Conservation (phyloP, 2,329 filamentous ascomycete genomes). For the Penicillium psychrosexuale region DNA sequence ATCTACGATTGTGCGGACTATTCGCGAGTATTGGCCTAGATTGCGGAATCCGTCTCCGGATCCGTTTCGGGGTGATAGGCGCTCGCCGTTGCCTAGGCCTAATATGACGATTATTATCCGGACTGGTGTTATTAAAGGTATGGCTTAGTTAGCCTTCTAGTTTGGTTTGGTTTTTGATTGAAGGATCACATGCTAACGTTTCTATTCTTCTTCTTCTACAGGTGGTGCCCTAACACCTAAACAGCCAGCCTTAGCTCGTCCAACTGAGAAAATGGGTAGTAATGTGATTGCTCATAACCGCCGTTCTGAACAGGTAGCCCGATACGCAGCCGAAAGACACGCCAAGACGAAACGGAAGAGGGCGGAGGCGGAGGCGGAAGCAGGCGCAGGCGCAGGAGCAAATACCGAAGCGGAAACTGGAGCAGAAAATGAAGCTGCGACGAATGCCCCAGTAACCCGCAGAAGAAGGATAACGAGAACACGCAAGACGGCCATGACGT, state of each 20-base stretch:
- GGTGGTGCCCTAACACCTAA: background rate
- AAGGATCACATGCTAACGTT: background rate
- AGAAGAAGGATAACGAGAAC: background rate
- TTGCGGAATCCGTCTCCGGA: background rate
- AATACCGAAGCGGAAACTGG: background rate
- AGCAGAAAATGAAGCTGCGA: background rate
- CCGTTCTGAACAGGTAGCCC: background rate
- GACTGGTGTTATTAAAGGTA: background rate
- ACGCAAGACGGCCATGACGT: no score
- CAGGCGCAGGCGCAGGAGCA: no score
- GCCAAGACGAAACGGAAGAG: background rate
- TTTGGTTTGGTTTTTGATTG: background rate
- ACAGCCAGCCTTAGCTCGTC: background rate
- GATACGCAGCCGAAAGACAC: background rate
- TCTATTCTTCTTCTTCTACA: background rate
- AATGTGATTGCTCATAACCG: background rate
- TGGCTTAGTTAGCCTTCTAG: background rate
- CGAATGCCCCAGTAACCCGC: background rate
- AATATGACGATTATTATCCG: background rate
- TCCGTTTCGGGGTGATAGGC: background rate
- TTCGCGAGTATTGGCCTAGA: background rate
- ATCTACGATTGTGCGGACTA: background rate
- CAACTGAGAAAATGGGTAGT: background rate
- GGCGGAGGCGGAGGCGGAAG: background rate
- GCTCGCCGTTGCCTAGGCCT: background rate